Evolutionary conservation across 208 protist species (phyloP).

Genomic region (Leishmania arabica): DNA sequence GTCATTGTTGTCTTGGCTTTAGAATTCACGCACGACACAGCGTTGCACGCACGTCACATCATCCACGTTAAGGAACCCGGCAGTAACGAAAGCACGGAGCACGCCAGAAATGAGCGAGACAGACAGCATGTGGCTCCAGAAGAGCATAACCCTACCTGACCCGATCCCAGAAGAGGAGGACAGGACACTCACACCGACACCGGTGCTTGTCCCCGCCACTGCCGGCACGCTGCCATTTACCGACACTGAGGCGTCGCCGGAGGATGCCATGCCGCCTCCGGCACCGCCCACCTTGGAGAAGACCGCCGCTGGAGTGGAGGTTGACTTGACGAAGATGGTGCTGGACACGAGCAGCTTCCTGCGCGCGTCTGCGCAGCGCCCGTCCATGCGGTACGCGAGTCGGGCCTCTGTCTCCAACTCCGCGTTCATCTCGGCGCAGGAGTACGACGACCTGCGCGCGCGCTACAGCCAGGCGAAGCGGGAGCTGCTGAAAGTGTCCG

Average conservation of each 20-base stretch:
- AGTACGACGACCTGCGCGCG: slow-evolving; percentile 83
- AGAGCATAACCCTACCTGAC: slow-evolving; percentile 78
- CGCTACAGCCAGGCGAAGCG: slow-evolving; percentile 73
- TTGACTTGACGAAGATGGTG: slow-evolving; percentile 66
- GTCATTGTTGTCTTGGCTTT: neutral
- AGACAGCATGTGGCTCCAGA: slow-evolving; percentile 88
- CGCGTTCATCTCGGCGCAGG: slow-evolving; percentile 67
- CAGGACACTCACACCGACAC: neutral
- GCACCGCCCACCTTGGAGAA: slow-evolving; percentile 13
- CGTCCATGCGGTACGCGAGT: slow-evolving; percentile 47
- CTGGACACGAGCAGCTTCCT: slow-evolving; percentile 50
- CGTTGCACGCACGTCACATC: neutral
- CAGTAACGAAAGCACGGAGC: too few relatives aligned
- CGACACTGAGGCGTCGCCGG: neutral
- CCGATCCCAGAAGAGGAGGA: slow-evolving; percentile 55
- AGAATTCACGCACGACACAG: neutral
- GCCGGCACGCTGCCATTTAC: neutral
- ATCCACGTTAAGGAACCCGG: too few relatives aligned
- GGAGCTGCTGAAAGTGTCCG: slow-evolving; percentile 74
- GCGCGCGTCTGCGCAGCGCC: slow-evolving; percentile 37
- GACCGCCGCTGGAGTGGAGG: slow-evolving; percentile 23
- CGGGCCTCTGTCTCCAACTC: slow-evolving; percentile 65
- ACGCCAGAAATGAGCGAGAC: slow-evolving; percentile 13
- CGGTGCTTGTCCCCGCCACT: neutral
- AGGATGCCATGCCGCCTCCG: slow-evolving; percentile 21